Percentiles rank a stretch among this genome's conserved stretches.
Evolutionary conservation across 352 stramenopile genomes (phyloP).

Genomic region (Globisporangium emineosum): DNA sequence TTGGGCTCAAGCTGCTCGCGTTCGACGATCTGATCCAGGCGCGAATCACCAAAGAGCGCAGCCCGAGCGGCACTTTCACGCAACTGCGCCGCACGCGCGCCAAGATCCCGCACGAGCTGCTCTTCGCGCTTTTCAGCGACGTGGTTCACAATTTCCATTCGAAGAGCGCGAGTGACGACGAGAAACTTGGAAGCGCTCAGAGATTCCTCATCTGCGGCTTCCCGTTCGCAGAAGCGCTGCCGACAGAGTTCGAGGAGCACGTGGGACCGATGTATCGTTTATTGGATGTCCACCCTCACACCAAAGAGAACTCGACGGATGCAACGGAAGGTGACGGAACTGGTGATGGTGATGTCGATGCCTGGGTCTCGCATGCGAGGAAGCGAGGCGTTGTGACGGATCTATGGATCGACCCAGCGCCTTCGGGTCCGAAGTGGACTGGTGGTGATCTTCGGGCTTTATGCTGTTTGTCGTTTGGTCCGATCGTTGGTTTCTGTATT

Average conservation of each 20-base stretch:
- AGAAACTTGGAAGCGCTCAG: conserved; percentile 10
- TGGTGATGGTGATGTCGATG: background rate
- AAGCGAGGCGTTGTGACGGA: background rate
- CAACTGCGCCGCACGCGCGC: conserved; percentile 31
- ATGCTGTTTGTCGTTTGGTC: conserved; percentile 13
- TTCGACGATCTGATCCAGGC: conserved; percentile 23
- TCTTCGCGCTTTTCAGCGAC: conserved; percentile 26
- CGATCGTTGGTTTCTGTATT: conserved; percentile 32
- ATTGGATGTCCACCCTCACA: conserved; percentile 14
- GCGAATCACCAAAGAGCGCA: conserved; percentile 23
- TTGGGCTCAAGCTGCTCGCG: conserved; percentile 24
- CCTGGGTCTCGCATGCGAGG: conserved; percentile 1
- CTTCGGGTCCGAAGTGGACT: background rate
- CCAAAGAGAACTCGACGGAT: background rate
- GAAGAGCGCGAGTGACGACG: background rate
- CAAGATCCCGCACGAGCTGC: conserved; percentile 17
- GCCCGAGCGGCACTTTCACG: conserved; percentile 22
- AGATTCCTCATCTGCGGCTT: conserved; percentile 50
- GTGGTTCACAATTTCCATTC: conserved; percentile 7
- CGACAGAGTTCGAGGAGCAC: conserved; percentile 25
- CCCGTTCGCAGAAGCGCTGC: conserved; percentile 26
- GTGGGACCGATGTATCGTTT: conserved; percentile 22
- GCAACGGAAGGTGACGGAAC: background rate
- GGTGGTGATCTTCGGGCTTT: background rate
- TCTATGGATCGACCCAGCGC: background rate